Evolutionary conservation across 495 filamentous ascomycete species (phyloP).

Genomic region (Hyaloscypha finlandica): DNA sequence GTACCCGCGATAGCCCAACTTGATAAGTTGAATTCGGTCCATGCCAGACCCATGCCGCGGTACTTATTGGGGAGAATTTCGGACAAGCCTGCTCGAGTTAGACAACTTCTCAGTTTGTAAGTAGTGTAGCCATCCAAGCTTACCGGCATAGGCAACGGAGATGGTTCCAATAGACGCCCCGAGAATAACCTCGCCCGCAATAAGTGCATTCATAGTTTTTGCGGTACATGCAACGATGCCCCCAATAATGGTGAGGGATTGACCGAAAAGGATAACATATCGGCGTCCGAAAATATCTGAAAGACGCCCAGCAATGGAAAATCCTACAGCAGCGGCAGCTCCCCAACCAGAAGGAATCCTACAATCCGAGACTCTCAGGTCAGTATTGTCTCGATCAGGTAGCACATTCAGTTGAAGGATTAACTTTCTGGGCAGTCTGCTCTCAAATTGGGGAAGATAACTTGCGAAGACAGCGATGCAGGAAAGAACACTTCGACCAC

Average conservation of each 20-base stretch:
- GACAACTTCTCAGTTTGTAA: slow-evolving; percentile 22
- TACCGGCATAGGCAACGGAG: slow-evolving; percentile 35
- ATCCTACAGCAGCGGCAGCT: slow-evolving; percentile 28
- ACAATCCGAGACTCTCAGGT: too few relatives aligned
- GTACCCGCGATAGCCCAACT: slow-evolving; percentile 28
- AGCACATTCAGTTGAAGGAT: too few relatives aligned
- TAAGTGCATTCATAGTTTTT: slow-evolving; percentile 18
- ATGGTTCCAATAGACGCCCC: slow-evolving; percentile 31
- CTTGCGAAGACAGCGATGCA: too few relatives aligned
- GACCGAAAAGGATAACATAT: slow-evolving; percentile 33
- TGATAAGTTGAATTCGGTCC: slow-evolving; percentile 24
- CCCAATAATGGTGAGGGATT: slow-evolving; percentile 33
- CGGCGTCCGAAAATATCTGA: slow-evolving; percentile 40
- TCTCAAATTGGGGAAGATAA: too few relatives aligned
- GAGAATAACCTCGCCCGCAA: slow-evolving; percentile 30
- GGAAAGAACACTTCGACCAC: too few relatives aligned
- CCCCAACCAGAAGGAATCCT: slow-evolving; percentile 33
- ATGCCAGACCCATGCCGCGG: slow-evolving; percentile 27
- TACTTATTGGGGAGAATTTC: slow-evolving; percentile 34
- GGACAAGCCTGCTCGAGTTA: slow-evolving; percentile 25
- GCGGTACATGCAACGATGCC: slow-evolving; percentile 16
- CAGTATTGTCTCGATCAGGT: too few relatives aligned
- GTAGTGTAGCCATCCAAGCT: slow-evolving; percentile 25
- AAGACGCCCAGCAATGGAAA: slow-evolving; percentile 36
- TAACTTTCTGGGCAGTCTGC: too few relatives aligned